Base-by-base conservation (phyloP, 2,329 filamentous ascomycete genomes). In the Sporothrix variecibatus region DNA sequence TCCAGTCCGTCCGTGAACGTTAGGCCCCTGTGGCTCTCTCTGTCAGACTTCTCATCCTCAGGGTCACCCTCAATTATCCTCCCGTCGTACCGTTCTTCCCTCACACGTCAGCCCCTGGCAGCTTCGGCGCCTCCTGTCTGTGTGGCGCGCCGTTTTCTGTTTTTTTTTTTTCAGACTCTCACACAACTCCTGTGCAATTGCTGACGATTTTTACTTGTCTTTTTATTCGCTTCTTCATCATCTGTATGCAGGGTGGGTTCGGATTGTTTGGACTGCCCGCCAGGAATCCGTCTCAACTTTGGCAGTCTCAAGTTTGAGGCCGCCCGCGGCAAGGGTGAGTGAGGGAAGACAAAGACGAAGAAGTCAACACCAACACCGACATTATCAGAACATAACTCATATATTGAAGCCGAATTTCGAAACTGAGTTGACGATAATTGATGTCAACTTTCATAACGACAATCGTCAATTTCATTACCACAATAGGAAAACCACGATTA, bases 271-370 rank as follows among this genome's bases (percentile, higher is more conserved):
- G 67, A 40, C 65, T 31, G 43, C 11, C 43, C 43, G 46, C 65
- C 62, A 51, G 49, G 49, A 38, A 40, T 70, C 68, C 68, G 68
- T 71, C 68, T 71, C 68, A 71, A 60, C 68, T 71, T 60, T 51
- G 65, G 20, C 46, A 51, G 70, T 53, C 26, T 64, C 58, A 51
- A 53, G 56, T 72, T 31, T 65, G 70, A 72, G 56, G 70, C 70
- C 58, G 58, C 56, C 70, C 28, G 58, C 43, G 20, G 67, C 38
- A 69, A 69, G 67, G 43, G 31, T 43, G 23, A 69, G 26, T 28
- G 28, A 26, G 23, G 17, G 2, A 11, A 31, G 9, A 26, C 1
- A n/a, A 31, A 49, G 40, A 31, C 23, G 23, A 56, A 56, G 1
- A 26, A 2, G 51, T 9, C 6, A 56, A 3, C 23, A 28, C n/a